A percentile compares a stretch with the other conserved stretches of the same genome.
phyloP scores from a whole-genome alignment of 257 asterid species.

The Solanum lycopersicoides region DNA sequence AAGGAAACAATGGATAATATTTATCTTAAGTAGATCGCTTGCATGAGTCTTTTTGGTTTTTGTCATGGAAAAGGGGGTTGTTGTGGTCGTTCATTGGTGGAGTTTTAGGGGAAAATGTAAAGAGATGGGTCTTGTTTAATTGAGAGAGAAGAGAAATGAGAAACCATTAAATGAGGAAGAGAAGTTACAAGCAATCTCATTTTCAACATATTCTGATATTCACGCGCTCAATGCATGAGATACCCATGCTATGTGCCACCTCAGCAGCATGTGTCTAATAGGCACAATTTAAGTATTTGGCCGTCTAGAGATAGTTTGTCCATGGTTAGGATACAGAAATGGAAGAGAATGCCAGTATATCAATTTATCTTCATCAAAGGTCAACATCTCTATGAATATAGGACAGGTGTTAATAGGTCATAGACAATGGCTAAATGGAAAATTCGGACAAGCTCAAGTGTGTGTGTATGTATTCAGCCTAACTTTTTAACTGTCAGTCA shows the following conservation, averaged over 20 bases:
- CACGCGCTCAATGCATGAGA: neutral
- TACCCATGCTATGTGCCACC: neutral
- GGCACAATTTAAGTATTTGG: neutral
- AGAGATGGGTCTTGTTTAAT: neutral
- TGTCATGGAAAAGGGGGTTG: neutral
- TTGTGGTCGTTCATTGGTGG: neutral
- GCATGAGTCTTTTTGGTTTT: neutral
- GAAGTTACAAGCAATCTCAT: neutral
- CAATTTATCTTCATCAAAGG: neutral
- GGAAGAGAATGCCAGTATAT: neutral
- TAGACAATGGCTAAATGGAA: neutral
- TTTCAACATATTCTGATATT: neutral
- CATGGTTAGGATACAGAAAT: neutral
- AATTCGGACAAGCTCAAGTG: no score
- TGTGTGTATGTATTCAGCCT: neutral
- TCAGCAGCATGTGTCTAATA: neutral
- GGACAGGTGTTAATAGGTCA: neutral
- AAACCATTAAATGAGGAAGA: neutral
- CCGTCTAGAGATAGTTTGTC: neutral
- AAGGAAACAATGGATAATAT: neutral
- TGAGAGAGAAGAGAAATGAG: neutral
- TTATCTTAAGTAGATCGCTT: neutral
- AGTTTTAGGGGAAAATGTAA: neutral
- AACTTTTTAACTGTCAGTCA: neutral
- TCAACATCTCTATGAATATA: neutral